Percentiles rank a stretch among this genome's conserved stretches.
Evolutionary conservation across 1,284 basidiomycete species (phyloP).

Genomic region (Schizophyllum commune): DNA sequence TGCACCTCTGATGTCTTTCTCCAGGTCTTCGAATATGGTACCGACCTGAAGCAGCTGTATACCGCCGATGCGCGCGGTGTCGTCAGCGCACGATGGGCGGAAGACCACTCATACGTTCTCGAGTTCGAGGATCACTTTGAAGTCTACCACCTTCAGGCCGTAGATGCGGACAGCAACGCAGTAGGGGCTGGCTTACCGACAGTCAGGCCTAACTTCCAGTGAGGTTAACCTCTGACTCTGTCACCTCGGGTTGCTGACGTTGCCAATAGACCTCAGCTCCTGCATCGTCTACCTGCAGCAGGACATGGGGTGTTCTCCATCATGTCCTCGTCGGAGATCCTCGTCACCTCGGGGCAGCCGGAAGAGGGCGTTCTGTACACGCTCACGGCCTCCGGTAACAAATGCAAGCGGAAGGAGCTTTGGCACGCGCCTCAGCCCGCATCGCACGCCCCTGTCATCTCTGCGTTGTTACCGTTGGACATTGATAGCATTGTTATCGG

Average conservation of each 20-base stretch:
- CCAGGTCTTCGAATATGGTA: background rate
- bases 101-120: background rate
- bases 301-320: background rate
- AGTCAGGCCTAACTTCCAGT: background rate
- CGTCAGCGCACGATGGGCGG: background rate
- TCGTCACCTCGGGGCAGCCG: background rate
- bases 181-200: background rate
- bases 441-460: background rate
- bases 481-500: slow-evolving; percentile 50
- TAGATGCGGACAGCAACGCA: background rate
- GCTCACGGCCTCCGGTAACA: background rate
- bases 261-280: background rate
- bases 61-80: background rate
- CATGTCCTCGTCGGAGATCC: background rate
- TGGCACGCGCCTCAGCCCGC: background rate
- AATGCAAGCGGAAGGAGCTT: background rate
- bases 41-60: background rate
- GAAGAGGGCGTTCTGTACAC: background rate
- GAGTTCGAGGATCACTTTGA: background rate
- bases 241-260: background rate
- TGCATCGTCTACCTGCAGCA: background rate
- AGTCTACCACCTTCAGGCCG: background rate
- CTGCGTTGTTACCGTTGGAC: slow-evolving; percentile 43
- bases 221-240: background rate
- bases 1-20: no score